phyloP scores from a whole-genome alignment of 176 grass and related monocot genomes.

The Oropetium thomaeum region DNA sequence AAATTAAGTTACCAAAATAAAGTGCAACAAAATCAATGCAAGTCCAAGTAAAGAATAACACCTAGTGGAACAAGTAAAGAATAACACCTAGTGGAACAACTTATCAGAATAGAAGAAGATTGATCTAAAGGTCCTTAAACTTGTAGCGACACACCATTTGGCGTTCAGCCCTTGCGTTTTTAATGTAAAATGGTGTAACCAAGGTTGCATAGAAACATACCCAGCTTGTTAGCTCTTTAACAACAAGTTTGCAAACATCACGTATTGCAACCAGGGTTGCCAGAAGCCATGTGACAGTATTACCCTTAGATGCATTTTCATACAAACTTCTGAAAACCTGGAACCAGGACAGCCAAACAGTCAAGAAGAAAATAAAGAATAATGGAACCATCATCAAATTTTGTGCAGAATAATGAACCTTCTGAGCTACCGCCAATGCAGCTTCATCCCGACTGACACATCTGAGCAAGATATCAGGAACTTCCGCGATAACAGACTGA shows the following conservation, averaged over 20 bases:
- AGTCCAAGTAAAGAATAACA: not conserved
- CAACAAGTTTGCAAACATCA: slow-evolving; percentile 79
- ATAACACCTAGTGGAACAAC: not conserved
- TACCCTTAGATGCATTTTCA: slow-evolving; percentile 73
- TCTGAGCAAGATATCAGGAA: slow-evolving; percentile 85
- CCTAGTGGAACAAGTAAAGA: not conserved
- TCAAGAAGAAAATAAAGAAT: not conserved
- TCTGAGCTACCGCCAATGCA: slow-evolving; percentile 78
- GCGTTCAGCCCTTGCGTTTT: not conserved
- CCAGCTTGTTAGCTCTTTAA: slow-evolving; percentile 95
- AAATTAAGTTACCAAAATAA: not conserved
- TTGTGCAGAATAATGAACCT: slow-evolving; percentile 39
- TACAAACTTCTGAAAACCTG: slow-evolving; percentile 90
- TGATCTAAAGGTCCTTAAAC: not conserved
- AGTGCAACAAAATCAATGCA: not conserved
- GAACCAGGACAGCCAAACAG: slow-evolving; percentile 20
- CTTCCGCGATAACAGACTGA: slow-evolving; percentile 80
- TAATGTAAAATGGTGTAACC: not conserved
- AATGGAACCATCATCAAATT: slow-evolving; percentile 2
- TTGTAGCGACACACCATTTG: not conserved
- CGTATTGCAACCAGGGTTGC: slow-evolving; percentile 72
- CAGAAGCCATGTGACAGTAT: slow-evolving; percentile 57
- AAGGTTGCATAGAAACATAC: slow-evolving; percentile 44
- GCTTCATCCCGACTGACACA: slow-evolving; percentile 85
- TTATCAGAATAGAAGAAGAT: slow-evolving; percentile 1